These are phyloP conservation scores for Phytopythium mirpurense DNA, from an alignment of 352 stramenopile species.

Conservation along the genomic window DNA sequence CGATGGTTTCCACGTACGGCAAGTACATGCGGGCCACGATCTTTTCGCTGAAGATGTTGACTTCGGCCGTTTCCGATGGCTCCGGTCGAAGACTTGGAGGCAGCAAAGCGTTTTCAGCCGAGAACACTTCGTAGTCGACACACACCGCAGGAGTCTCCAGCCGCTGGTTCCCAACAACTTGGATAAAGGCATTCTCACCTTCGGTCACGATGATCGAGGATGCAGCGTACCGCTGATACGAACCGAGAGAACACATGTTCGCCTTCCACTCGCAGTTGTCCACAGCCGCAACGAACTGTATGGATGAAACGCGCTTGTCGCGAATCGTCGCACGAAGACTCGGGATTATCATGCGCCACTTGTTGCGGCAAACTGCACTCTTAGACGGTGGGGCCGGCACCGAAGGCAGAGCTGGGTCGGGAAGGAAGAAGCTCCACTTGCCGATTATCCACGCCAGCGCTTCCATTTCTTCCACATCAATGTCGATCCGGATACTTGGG, in stretches of 20 bases:
- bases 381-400: neutral
- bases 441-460: slow-evolving; percentile 56
- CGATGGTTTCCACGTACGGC: slow-evolving; percentile 29
- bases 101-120: neutral
- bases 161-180: slow-evolving; percentile 28
- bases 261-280: slow-evolving; percentile 7
- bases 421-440: slow-evolving; percentile 78
- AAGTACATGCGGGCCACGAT: slow-evolving; percentile 31
- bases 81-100: neutral
- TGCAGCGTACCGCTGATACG: slow-evolving; percentile 4
- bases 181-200: slow-evolving; percentile 25
- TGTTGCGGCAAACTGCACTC: slow-evolving; percentile 3
- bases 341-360: slow-evolving; percentile 4
- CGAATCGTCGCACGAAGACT: slow-evolving; percentile 1
- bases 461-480: slow-evolving; percentile 56
- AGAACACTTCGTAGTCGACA: slow-evolving; percentile 29
- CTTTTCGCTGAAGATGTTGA: slow-evolving; percentile 22
- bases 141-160: slow-evolving; percentile 35
- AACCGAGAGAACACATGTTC: slow-evolving; percentile 5
- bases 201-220: slow-evolving; percentile 23
- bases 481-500: slow-evolving; percentile 40
- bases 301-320: neutral
- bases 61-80: slow-evolving; percentile 5
- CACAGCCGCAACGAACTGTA: neutral
- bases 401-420: slow-evolving; percentile 13